Conservation (phyloP, 805 yeast genomes). For the Ogataea paraovalis region DNA sequence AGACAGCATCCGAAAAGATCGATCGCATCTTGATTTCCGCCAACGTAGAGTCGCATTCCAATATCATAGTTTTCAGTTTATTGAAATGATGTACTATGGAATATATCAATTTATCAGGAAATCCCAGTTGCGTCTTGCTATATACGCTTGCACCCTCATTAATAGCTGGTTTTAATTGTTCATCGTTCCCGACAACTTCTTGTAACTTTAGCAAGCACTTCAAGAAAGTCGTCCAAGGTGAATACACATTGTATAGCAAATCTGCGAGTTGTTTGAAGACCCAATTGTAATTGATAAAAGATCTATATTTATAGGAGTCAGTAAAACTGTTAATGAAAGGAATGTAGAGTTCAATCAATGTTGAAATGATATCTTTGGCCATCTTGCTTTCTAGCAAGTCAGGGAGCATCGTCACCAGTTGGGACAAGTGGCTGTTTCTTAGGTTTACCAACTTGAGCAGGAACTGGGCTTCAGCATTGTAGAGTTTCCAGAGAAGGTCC, state of each 20-base stretch:
- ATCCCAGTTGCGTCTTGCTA: background rate
- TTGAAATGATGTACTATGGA: background rate
- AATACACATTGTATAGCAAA: background rate
- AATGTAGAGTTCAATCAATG: background rate
- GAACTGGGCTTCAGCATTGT: background rate
- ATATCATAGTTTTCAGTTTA: background rate
- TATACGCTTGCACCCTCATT: background rate
- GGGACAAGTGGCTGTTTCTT: background rate
- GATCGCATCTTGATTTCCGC: background rate
- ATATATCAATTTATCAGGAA: background rate
- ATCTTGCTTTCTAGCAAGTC: background rate
- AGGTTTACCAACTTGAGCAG: background rate
- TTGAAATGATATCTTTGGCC: background rate
- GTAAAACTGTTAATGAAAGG: background rate
- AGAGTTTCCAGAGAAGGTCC: background rate
- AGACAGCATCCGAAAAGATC: background rate
- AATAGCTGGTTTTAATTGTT: background rate
- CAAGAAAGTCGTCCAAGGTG: background rate
- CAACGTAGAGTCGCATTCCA: background rate
- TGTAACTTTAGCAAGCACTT: background rate
- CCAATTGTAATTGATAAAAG: constrained; percentile 2
- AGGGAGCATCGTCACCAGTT: background rate
- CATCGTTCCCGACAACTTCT: background rate
- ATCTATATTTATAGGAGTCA: background rate
- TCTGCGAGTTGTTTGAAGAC: background rate